Evolutionary conservation across 2,329 filamentous ascomycete genomes (phyloP), one percentile per base, ranked within the genome.

Genomic region (Byssochlamys sp.): DNA sequence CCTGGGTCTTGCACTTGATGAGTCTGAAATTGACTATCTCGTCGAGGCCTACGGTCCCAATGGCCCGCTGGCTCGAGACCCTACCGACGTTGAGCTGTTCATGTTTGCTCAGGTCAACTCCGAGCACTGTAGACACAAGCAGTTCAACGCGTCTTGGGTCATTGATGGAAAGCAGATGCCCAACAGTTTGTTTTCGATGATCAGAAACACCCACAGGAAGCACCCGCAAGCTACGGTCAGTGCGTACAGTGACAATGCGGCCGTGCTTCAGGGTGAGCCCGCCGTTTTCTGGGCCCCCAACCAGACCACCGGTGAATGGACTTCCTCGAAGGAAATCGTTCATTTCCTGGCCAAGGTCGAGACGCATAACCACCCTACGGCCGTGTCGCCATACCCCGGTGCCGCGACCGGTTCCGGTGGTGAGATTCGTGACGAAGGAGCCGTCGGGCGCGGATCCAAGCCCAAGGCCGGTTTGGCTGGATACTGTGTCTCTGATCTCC

Each of bases 41-140:
- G 89, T 96, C n/a, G 85, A 91, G 64, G 86, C 87, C 49, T 94
- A 90, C 73, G 84, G 84, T 4, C 78, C 84, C 39, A 81, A 85
- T 29, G 80, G 81, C 2, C 73, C 78, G 54, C 77, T 84, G 54
- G 80, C 80, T 11, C 72, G 80, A 60, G 77, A 86, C 53, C 90
- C 90, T 0, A 87, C 91, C 60, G 94, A 97, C 71, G 89, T 97
- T 51, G 94, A 99, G 76, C 81, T 97, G 25, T 97, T 97, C 80
- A 97, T 97, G 94, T 99, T 97, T 73, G 92, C 92, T 14, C 94
- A 99, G 76, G 92, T 99, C 71, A 97, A 97, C 78, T 97, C 92
- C 2, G 94, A 99, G 80, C 92, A 97, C 75, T 96, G 84, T 69
- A 77, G 84, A 58, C 84, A 87, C 70, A 95, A 96, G 79, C 89